A percentile compares a stretch with the other conserved stretches of the same genome.
Evolutionary conservation across 345 rosid genomes (phyloP).

Genomic region (Acer campestre): DNA sequence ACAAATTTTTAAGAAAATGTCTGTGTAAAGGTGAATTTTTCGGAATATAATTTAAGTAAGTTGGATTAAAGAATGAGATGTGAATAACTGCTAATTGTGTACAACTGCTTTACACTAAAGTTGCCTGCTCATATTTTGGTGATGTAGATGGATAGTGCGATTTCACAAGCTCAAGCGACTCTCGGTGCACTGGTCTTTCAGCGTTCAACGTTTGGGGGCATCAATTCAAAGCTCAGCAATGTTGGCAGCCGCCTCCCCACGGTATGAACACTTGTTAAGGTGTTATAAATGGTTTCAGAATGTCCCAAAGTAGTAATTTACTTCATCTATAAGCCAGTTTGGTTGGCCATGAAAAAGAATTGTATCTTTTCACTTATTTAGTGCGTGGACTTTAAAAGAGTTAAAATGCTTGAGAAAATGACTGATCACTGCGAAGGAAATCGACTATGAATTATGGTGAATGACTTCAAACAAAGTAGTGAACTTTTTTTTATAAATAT

Average conservation of each 20-base stretch:
- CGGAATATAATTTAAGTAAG: not conserved
- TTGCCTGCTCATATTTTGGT: conserved; percentile 25
- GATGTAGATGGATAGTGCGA: conserved; percentile 86
- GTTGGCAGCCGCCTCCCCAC: conserved; percentile 92
- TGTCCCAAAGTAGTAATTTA: not conserved
- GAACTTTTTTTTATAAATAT: not conserved
- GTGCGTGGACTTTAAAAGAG: not conserved
- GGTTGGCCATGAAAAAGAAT: not conserved
- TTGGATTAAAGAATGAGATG: not conserved
- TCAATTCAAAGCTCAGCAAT: conserved; percentile 90
- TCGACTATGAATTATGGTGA: not conserved
- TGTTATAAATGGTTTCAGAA: conserved; percentile 8
- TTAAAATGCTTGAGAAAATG: not conserved
- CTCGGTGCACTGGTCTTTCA: conserved; percentile 84
- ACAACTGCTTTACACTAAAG: conserved; percentile 6
- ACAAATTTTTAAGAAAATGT: not conserved
- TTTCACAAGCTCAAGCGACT: conserved; percentile 96
- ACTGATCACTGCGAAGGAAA: no score
- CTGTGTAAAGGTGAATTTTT: not conserved
- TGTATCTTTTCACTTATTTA: not conserved
- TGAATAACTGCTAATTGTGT: not conserved
- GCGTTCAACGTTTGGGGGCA: conserved; percentile 91
- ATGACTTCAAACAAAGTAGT: not conserved
- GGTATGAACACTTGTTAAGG: conserved; percentile 40
- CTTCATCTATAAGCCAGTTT: not conserved